A percentile compares a stretch with the other conserved stretches of the same genome.
These are phyloP conservation scores for Aureobasidium leucospermi DNA, from an alignment of 2,329 filamentous ascomycete genomes.

Conservation along the genomic window DNA sequence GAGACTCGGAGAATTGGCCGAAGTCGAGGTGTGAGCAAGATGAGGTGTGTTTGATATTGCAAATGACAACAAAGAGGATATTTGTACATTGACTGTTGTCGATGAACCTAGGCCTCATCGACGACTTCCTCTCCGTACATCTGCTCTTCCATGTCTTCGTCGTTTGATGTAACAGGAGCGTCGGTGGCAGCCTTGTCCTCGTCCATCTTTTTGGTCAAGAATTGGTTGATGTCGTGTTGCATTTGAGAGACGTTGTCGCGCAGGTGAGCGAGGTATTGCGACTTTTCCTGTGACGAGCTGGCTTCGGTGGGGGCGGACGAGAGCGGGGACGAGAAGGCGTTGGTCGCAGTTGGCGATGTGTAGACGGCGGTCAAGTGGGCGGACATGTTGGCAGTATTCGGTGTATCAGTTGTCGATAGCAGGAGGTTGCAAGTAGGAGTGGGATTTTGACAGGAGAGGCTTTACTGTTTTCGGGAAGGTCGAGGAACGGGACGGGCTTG, in stretches of 20 bases:
- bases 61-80: too few relatives aligned
- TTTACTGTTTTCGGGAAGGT: background rate
- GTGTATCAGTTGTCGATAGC: background rate
- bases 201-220: conserved; percentile 68
- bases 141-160: conserved; percentile 49
- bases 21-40: too few relatives aligned
- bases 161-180: conserved; percentile 19
- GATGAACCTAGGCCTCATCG: conserved; percentile 40
- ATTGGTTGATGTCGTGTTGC: conserved; percentile 62
- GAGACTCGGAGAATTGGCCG: too few relatives aligned
- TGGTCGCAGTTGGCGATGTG: conserved; percentile 19
- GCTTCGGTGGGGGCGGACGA: conserved; percentile 17
- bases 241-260: conserved; percentile 49
- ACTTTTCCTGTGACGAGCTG: conserved; percentile 43
- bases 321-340: conserved; percentile 21
- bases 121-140: conserved; percentile 80
- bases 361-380: conserved; percentile 22
- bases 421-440: background rate
- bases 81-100: too few relatives aligned
- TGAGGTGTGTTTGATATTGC: too few relatives aligned
- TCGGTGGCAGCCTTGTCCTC: conserved; percentile 54
- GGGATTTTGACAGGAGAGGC: background rate
- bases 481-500: background rate
- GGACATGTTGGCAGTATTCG: background rate
- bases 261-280: conserved; percentile 53